Base-by-base conservation (phyloP, 352 stramenopile genomes). In the Globisporangium paddicum region DNA sequence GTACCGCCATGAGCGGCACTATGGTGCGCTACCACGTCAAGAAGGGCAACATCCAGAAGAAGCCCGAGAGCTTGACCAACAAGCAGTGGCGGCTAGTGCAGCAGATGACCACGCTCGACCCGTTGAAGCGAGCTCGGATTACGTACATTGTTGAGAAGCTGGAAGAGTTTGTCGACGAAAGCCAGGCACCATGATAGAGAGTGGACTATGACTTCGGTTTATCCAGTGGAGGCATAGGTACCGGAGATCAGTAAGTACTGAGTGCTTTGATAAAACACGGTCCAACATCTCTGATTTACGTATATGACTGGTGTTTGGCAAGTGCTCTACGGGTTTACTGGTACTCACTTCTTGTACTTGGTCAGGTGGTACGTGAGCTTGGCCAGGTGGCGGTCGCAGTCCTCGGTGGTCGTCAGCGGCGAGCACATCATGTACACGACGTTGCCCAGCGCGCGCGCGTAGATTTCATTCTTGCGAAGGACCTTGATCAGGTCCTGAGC, bases 351-450 rank as follows among this genome's bases (percentile, higher is more conserved):
- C 16, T 40, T 58, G 49, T 54, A 44, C 34, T 75, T 58, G 28
- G 71, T 60, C n/a, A 89, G 64, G 58, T 88, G 62, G 18, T 60
- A 46, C 25, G 64, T 80, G 38, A 92, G 60, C 9, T 60, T 76
- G 5, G 58, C 42, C 19, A 93, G 73, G 52, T 89, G 86, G 45
- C 75, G 75, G 55, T 66, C 68, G 58, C 82, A 93, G 46, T 89
- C 79, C 40, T 68, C 64, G 40, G 73, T 67, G 5, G 81, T 83
- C 25, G 81, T 93, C 0, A 95, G 64, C 0, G 85, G 85, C 8
- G 85, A 93, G 64, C 80, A 90, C 82, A 95, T 95, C 58, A 95
- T 67, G 66, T 95, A 95, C 38, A 95, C 53, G 53, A 93, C 82
- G 57, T 93, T 95, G 28, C 85, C 85, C 0, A 95, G 70, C 13